Base-by-base conservation (phyloP, 2,329 filamentous ascomycete genomes). In the Neobulgaria alba region DNA sequence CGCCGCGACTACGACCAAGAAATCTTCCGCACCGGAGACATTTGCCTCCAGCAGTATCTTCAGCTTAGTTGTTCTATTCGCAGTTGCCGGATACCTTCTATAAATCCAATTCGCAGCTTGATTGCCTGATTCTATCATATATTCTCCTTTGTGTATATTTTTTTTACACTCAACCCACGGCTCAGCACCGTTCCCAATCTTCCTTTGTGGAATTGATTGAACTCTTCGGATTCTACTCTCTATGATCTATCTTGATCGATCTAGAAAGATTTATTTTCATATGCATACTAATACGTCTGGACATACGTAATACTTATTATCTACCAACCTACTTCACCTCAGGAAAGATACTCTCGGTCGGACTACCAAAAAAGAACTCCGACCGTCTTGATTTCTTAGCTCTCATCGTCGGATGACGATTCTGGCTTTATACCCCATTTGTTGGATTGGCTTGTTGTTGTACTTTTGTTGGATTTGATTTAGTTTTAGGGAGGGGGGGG, bases 221-320 rank as follows among this genome's bases (percentile, higher is more conserved):
- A 19, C 14, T 35, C 7, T 35, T 19, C 33, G 14, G 12, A 5
- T 19, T 20, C 16, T 32, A 23, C 23, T 26, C 20, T 21, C 38
- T 42, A 29, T 14, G 20, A 26, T 26, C 21, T 19, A 23, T 16
- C 30, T 29, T 38, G 10, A 15, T 21, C 21, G 20, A 8, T 10
- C 10, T 30, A 21, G 19, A 14, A 21, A 39, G 15, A 10, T 19
- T 46, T 46, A 33, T 38, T 33, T 45, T 36, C 30, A 36, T 41
- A 41, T 36, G 43, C 26, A 35, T 35, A 39, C n/a, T 55, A 55
- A 55, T 54, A 47, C 53, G 54, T 54, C 53, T 51, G 53, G 53
- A 53, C 33, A 41, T 48, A 54, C 51, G 51, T 55, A 57, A 55
- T 53, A 30, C 41, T 39, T 48, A 44, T 7, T 26, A 12, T 12